phyloP scores from a whole-genome alignment of 177 flowering plant species.

The Vitis hybrid region DNA sequence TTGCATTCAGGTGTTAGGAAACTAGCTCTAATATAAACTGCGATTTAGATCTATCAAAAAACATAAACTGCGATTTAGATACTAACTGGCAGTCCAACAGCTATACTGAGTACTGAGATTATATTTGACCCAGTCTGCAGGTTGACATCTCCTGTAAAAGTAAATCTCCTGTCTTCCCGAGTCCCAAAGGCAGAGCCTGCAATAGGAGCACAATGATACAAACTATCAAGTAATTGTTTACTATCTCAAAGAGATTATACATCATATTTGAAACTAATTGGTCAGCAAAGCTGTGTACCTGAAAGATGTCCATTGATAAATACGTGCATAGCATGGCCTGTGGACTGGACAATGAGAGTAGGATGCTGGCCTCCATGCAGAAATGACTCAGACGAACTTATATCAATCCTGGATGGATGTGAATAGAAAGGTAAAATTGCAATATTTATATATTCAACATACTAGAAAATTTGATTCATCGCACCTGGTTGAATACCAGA shows the following conservation, averaged over 20 bases:
- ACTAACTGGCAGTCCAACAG: slow-evolving; percentile 45
- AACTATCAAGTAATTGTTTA: not conserved
- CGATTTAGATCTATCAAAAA: too few relatives aligned
- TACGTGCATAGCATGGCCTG: slow-evolving; percentile 44
- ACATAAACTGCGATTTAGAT: not conserved
- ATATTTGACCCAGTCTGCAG: slow-evolving; percentile 33
- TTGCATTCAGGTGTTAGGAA: not conserved
- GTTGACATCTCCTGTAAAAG: slow-evolving; percentile 20
- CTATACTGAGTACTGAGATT: slow-evolving; percentile 36
- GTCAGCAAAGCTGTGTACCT: slow-evolving; percentile 20
- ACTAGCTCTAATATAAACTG: not conserved
- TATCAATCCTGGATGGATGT: slow-evolving; percentile 17
- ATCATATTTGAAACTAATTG: not conserved
- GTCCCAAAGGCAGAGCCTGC: slow-evolving; percentile 40
- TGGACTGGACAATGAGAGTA: slow-evolving; percentile 26
- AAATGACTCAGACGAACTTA: slow-evolving; percentile 29
- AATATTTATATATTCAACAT: not conserved
- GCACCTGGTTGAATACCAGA: slow-evolving; percentile 60
- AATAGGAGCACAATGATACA: not conserved
- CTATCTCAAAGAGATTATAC: not conserved
- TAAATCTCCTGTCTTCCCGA: slow-evolving; percentile 18
- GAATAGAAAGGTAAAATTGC: not conserved
- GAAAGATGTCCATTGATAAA: slow-evolving; percentile 37
- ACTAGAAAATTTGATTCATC: not conserved
- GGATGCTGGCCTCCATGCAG: slow-evolving; percentile 20